Percentiles rank a stretch among this genome's conserved stretches.
These are phyloP conservation scores for Cicer bijugum DNA, from an alignment of 306 rosid species.

Conservation along the genomic window DNA sequence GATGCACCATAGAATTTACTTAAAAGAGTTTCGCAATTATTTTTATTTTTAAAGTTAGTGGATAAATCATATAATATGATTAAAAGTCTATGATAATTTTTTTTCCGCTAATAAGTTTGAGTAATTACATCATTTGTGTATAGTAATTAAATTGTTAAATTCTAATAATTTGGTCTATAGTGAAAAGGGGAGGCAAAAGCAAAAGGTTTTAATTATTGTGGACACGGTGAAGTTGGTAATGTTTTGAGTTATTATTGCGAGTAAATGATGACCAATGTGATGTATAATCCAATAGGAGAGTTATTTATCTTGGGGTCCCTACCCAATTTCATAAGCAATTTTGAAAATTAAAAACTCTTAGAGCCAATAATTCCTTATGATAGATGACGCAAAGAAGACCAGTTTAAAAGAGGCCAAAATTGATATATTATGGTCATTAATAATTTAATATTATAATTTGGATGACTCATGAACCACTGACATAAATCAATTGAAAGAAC, in stretches of 20 bases:
- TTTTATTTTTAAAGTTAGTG: no score
- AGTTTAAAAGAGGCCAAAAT: slow-evolving; percentile 63
- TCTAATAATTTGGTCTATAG: neutral
- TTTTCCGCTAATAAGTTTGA: no score
- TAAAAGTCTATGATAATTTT: no score
- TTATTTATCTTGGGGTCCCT: slow-evolving; percentile 45
- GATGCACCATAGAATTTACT: slow-evolving; percentile 26
- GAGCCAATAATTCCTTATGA: slow-evolving; percentile 50
- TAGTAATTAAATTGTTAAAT: slow-evolving; percentile 28
- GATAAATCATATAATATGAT: no score
- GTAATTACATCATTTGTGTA: no score
- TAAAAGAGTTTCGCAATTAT: no score
- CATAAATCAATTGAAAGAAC: slow-evolving; percentile 51
- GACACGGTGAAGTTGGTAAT: neutral
- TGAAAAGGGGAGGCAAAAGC: neutral
- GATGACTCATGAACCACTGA: slow-evolving; percentile 72
- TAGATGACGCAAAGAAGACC: slow-evolving; percentile 59
- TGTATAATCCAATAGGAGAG: slow-evolving; percentile 27
- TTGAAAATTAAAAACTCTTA: slow-evolving; percentile 44
- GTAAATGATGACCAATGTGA: slow-evolving; percentile 8
- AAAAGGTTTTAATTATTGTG: neutral
- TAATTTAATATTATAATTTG: slow-evolving; percentile 42
- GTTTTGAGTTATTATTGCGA: neutral
- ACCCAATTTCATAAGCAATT: slow-evolving; percentile 51
- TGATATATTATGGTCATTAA: slow-evolving; percentile 46